A percentile compares a stretch with the other conserved stretches of the same genome.
Evolutionary conservation across 306 rosid genomes (phyloP).

Genomic region (Quercus cerris): DNA sequence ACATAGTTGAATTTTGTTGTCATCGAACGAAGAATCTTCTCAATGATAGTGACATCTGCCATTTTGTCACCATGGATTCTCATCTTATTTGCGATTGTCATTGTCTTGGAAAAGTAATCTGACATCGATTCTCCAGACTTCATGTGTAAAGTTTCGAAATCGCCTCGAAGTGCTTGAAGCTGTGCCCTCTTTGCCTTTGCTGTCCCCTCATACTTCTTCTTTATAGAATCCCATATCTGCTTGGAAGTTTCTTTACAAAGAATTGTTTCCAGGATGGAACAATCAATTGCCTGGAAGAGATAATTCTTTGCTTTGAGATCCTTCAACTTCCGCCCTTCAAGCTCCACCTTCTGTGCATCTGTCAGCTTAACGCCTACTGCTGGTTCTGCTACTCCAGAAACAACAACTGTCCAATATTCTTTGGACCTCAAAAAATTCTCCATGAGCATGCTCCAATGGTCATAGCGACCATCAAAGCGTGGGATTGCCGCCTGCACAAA

Average conservation of each 20-base stretch:
- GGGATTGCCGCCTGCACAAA: not conserved
- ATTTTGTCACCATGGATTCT: not conserved
- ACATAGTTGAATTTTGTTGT: too few species aligned
- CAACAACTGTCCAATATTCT: not conserved
- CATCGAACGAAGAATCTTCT: too few species aligned
- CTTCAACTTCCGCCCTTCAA: not conserved
- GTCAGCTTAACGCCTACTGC: not conserved
- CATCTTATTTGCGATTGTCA: not conserved
- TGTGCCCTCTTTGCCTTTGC: not conserved
- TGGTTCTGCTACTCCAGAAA: not conserved
- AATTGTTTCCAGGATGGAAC: not conserved
- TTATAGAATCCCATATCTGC: not conserved
- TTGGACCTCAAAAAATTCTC: not conserved
- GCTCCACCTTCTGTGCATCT: not conserved
- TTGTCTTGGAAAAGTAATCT: not conserved
- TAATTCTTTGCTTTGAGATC: not conserved
- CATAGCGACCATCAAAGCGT: too few species aligned
- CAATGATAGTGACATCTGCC: not conserved
- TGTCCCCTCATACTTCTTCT: not conserved
- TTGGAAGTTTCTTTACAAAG: not conserved
- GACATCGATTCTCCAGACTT: not conserved
- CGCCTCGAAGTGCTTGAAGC: not conserved
- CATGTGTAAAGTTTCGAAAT: not conserved
- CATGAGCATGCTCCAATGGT: too few species aligned
- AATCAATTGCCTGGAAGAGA: not conserved